phyloP scores from a whole-genome alignment of 441 rosid species.

The Brassica hybrid region DNA sequence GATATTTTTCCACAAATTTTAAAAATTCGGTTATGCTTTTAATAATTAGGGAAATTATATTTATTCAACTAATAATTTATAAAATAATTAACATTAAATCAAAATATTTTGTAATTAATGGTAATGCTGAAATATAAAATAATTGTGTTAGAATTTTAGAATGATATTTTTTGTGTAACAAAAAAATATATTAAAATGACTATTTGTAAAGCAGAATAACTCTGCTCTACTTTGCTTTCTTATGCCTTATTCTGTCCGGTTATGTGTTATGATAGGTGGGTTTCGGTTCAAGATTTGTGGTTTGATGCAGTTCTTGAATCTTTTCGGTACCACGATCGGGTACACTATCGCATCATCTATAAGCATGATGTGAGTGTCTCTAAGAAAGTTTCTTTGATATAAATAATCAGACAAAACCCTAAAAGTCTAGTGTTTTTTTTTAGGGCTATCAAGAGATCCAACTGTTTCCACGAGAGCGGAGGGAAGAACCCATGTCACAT shows the following conservation, averaged over 20 bases:
- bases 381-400: not conserved
- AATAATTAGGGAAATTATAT: not conserved
- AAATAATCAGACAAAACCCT: not conserved
- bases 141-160: too few species aligned
- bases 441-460: slow-evolving; percentile 88
- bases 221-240: not conserved
- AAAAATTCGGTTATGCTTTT: not conserved
- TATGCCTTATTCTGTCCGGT: slow-evolving; percentile 1
- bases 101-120: not conserved
- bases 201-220: not conserved
- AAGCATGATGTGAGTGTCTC: slow-evolving; percentile 83
- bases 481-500: slow-evolving; percentile 63
- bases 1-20: not conserved
- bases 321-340: slow-evolving; percentile 63
- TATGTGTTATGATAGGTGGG: slow-evolving; percentile 49
- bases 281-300: slow-evolving; percentile 57
- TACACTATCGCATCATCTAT: slow-evolving; percentile 93
- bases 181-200: not conserved
- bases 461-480: slow-evolving; percentile 69
- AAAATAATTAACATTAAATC: not conserved
- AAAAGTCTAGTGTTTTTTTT: not conserved
- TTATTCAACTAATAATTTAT: not conserved
- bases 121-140: not conserved
- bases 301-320: slow-evolving; percentile 57
- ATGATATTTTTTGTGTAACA: not conserved